A percentile compares a stretch with the other conserved stretches of the same genome.
These are phyloP conservation scores for Lactarius indigo DNA, from an alignment of 768 basidiomycete genomes.

Conservation along the genomic window DNA sequence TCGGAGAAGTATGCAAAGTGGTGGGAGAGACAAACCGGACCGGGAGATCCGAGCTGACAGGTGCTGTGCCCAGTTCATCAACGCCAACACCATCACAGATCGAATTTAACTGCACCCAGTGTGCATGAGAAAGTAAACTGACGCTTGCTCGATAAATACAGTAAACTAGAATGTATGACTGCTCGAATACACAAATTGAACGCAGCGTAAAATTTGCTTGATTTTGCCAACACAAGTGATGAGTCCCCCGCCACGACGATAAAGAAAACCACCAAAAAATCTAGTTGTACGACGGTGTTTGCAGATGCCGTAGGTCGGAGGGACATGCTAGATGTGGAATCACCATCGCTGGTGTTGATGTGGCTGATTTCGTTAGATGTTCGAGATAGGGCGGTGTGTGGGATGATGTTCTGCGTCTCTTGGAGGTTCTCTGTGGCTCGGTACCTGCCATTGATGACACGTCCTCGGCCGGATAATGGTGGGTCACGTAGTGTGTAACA, in stretches of 20 bases:
- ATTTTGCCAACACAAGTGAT: neutral
- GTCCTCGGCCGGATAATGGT: neutral
- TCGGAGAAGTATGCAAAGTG: too few species aligned
- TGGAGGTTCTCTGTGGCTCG: neutral
- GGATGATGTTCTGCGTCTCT: constrained; percentile 10
- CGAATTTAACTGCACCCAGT: neutral
- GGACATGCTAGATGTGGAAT: constrained; percentile 13
- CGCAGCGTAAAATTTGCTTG: neutral
- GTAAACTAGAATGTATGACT: neutral
- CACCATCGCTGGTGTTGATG: constrained; percentile 18
- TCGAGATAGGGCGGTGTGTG: neutral
- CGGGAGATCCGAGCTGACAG: neutral
- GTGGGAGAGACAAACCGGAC: neutral
- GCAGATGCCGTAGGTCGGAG: neutral
- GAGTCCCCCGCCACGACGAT: neutral
- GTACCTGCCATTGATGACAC: neutral
- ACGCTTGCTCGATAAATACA: neutral
- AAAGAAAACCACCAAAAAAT: neutral
- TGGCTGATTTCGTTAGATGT: neutral
- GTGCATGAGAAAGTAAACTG: neutral
- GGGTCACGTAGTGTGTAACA: neutral
- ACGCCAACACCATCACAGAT: neutral
- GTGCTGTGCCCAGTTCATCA: neutral
- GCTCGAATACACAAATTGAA: neutral
- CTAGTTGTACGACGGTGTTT: neutral